These are phyloP conservation scores for Sedum album DNA, from an alignment of 164 flowering plant species.

Conservation along the genomic window DNA sequence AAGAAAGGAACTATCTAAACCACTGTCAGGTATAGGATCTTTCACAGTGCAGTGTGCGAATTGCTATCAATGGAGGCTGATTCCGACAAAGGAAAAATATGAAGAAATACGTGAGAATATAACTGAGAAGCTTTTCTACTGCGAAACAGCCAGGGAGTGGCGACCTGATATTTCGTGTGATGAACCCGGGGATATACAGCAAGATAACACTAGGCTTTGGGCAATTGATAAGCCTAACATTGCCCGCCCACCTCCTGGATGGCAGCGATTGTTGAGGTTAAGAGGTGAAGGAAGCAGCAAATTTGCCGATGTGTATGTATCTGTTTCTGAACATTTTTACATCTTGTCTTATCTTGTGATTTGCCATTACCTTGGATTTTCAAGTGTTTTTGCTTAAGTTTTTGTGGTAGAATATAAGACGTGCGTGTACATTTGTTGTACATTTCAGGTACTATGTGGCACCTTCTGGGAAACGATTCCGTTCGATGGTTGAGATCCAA, in stretches of 20 bases:
- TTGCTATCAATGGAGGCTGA: conserved; percentile 87
- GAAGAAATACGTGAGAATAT: conserved; percentile 80
- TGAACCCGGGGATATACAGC: conserved; percentile 66
- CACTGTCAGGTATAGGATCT: conserved; percentile 63
- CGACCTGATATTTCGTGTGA: conserved; percentile 65
- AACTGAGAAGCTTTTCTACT: conserved; percentile 49
- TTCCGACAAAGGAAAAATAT: conserved; percentile 81
- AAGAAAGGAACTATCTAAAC: conserved; percentile 23
- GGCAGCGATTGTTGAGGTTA: conserved; percentile 69
- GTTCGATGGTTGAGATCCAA: conserved; percentile 61
- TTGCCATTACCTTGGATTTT: not conserved
- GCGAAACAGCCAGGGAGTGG: conserved; percentile 78
- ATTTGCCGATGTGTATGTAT: conserved; percentile 89
- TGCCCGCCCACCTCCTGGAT: conserved; percentile 88
- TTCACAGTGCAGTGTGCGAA: conserved; percentile 82
- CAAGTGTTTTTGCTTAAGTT: not conserved
- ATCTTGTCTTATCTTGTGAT: not conserved
- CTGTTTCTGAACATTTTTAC: conserved; percentile 8
- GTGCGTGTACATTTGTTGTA: not conserved
- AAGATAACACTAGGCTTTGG: conserved; percentile 85
- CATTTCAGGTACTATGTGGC: conserved; percentile 68
- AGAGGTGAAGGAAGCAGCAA: conserved; percentile 84
- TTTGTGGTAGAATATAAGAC: not conserved
- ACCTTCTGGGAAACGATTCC: conserved; percentile 76
- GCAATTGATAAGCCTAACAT: conserved; percentile 91